phyloP scores from a whole-genome alignment of 331 rosid genomes.

The Arachis monticola region DNA sequence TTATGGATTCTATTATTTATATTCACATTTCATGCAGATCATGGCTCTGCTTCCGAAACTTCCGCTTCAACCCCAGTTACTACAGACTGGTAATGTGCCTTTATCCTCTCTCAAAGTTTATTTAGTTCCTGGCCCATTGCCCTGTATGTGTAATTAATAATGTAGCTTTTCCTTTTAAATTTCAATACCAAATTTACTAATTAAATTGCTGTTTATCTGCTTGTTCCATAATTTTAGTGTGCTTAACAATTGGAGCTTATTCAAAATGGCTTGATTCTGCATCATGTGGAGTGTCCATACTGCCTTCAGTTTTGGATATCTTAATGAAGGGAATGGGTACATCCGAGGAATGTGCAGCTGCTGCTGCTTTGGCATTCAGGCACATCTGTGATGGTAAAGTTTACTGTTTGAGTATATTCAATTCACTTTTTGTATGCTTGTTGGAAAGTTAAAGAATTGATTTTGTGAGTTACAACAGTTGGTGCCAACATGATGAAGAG shows the following conservation, averaged over 20 bases:
- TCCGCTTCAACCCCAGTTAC: conserved; percentile 88
- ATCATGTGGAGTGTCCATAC: conserved; percentile 71
- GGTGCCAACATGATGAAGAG: conserved; percentile 31
- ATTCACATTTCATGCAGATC: conserved; percentile 52
- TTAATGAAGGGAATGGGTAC: conserved; percentile 95
- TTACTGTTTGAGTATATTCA: conserved; percentile 31
- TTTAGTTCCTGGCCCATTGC: not conserved
- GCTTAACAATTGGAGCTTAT: conserved; percentile 92
- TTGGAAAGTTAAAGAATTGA: conserved; percentile 29
- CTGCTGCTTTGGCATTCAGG: conserved; percentile 94
- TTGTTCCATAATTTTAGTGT: conserved; percentile 67
- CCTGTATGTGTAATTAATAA: conserved; percentile 29
- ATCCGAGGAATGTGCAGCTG: conserved; percentile 96
- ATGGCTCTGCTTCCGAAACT: conserved; percentile 82
- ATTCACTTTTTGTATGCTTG: conserved; percentile 34
- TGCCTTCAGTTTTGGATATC: conserved; percentile 85
- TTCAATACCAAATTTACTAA: conserved; percentile 21
- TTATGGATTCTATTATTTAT: not conserved
- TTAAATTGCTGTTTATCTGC: conserved; percentile 29
- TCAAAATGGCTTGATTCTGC: conserved; percentile 98
- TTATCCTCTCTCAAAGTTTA: not conserved
- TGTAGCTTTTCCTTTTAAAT: conserved; percentile 31
- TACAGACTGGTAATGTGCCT: conserved; percentile 83
- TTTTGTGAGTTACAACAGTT: conserved; percentile 33
- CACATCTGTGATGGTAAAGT: conserved; percentile 93